Conservation (phyloP, 305 asterid genomes). For the Fraxinus floribunda region DNA sequence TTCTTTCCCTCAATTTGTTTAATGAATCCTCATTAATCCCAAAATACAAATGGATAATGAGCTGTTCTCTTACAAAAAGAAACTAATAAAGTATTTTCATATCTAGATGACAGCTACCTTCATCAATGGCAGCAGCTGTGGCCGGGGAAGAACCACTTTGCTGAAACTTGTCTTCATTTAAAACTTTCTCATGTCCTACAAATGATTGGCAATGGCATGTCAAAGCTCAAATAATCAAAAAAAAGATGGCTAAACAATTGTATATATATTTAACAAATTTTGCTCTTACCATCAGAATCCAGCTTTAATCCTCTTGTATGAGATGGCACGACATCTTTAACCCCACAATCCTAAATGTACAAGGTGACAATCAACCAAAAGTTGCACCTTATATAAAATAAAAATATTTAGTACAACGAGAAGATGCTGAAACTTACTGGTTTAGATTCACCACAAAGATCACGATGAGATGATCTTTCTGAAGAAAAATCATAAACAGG, state of each 20-base stretch:
- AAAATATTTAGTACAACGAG: conserved; percentile 19
- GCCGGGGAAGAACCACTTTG: conserved; percentile 30
- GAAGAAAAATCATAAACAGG: conserved; percentile 38
- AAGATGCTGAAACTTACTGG: conserved; percentile 39
- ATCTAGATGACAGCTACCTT: conserved; percentile 37
- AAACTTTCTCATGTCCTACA: conserved; percentile 40
- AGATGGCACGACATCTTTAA: conserved; percentile 25
- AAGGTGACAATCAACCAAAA: conserved; percentile 18
- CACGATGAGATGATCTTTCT: conserved; percentile 34
- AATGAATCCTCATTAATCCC: neutral
- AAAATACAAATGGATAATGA: neutral
- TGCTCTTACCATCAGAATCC: conserved; percentile 54
- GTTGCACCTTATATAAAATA: conserved; percentile 7
- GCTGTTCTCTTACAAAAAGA: neutral
- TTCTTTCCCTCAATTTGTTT: neutral
- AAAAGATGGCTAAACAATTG: neutral
- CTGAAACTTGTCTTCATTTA: conserved; percentile 34
- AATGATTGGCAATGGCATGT: conserved; percentile 27
- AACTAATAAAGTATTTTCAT: neutral
- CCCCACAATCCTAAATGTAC: conserved; percentile 36
- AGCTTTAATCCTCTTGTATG: conserved; percentile 23
- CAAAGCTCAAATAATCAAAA: conserved; percentile 22
- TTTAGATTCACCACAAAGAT: conserved; percentile 30
- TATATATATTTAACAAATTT: neutral
- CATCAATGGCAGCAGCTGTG: conserved; percentile 30